A percentile compares a stretch with the other conserved stretches of the same genome.
Conservation (phyloP, 768 basidiomycete genomes). For the Mrakia gelida region DNA sequence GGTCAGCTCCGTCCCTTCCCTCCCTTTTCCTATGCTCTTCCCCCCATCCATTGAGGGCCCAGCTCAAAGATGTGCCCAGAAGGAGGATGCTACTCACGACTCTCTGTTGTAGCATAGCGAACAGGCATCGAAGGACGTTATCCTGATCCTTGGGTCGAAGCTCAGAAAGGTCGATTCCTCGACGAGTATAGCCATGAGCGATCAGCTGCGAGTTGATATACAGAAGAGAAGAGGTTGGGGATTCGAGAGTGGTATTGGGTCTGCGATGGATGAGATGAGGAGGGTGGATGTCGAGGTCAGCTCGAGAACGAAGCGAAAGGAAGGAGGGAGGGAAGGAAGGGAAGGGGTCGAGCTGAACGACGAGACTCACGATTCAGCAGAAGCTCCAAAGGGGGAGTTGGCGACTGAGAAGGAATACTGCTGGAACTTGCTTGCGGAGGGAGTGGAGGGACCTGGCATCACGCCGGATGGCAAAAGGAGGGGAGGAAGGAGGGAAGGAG, state of each 20-base stretch:
- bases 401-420: slow-evolving; percentile 16
- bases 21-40: no score
- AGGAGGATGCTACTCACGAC: slow-evolving; percentile 66
- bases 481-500: not conserved
- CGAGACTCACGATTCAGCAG: not conserved
- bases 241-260: not conserved
- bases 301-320: not conserved
- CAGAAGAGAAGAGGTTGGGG: slow-evolving; percentile 33
- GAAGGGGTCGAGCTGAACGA: not conserved
- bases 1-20: not conserved
- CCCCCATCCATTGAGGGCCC: not conserved
- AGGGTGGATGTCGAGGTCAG: not conserved
- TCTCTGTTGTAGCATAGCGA: slow-evolving; percentile 69
- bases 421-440: slow-evolving; percentile 19
- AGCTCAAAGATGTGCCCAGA: no score
- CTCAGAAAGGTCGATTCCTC: slow-evolving; percentile 57
- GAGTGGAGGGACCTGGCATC: slow-evolving; percentile 2
- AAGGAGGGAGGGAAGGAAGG: not conserved
- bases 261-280: not conserved
- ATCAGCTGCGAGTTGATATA: slow-evolving; percentile 77
- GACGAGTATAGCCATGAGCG: slow-evolving; percentile 68
- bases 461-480: not conserved
- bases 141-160: slow-evolving; percentile 57
- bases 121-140: slow-evolving; percentile 64
- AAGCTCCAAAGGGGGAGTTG: slow-evolving; percentile 17